Evolutionary conservation across 805 yeast genomes (phyloP), one percentile per base, ranked within the genome.

Genomic region (Blastobotrys muscicola): DNA sequence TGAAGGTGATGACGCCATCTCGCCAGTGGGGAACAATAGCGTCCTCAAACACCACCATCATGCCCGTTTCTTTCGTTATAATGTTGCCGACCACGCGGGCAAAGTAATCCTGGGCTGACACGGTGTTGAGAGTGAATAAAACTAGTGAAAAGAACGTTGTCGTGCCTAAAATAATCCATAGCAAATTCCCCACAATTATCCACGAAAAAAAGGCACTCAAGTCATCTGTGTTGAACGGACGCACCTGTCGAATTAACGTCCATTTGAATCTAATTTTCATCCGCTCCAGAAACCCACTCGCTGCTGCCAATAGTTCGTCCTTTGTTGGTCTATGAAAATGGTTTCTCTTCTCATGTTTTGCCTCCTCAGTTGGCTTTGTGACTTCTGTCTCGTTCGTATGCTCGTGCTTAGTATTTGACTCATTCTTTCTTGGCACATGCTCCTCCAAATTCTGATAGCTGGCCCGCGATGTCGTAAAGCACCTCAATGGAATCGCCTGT

Each of bases 21-120:
- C 80, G 72, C 96, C 96, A 89, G 44, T 85, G 86, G 0, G 97
- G 97, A 4, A 87, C 94, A 45, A 90, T 84, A 1, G 97, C 98
- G 59, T 78, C 81, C 59, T 90, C 97, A 56, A 92, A 92, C 0
- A 85, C 79, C 7, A 92, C 95, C 0, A 82, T 76, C 49, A 89
- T 64, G 8, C 85, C 83, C 1, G 94, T 78, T 56, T 87, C 92
- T 48, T 75, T 75, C 4, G 97, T 89, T 44, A 92, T 74, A 45
- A 84, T 65, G 55, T 84, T 84, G 8, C 97, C 97, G 29, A 89
- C 69, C 52, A 74, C 71, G 38, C 80, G 69, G 1, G 97, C 97
- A 26, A 90, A 80, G 42, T 79, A 74, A 55, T 90, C 96, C 58
- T 90, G 90, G 10, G 95, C 94, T 55, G 85, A 80, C 8, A 86